phyloP scores from a whole-genome alignment of 1,284 basidiomycete genomes.

The Filobasidium uniguttulatum region DNA sequence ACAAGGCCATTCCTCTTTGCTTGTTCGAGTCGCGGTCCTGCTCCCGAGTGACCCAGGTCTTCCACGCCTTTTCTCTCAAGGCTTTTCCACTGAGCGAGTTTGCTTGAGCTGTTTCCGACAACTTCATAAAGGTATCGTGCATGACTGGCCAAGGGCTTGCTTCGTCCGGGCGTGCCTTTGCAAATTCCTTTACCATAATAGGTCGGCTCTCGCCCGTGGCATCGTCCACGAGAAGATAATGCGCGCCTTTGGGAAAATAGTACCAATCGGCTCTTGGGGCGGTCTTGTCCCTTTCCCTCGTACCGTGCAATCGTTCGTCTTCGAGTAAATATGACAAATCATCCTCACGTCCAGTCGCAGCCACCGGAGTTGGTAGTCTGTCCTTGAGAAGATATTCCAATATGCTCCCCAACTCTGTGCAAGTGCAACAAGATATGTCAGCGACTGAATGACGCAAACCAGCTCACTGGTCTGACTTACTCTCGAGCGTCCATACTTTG shows the following conservation, averaged over 20 bases:
- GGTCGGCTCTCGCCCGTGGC: slow-evolving; percentile 55
- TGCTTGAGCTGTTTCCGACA: slow-evolving; percentile 19
- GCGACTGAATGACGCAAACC: not conserved
- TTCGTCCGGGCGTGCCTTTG: slow-evolving; percentile 21
- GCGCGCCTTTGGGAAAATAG: slow-evolving; percentile 69
- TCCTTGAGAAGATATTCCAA: slow-evolving; percentile 40
- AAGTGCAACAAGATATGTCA: not conserved
- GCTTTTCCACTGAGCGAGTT: slow-evolving; percentile 21
- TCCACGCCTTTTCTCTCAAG: slow-evolving; percentile 28
- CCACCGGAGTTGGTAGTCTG: slow-evolving; percentile 10
- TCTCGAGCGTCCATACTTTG: slow-evolving; percentile 76
- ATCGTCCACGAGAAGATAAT: slow-evolving; percentile 84
- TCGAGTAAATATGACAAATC: slow-evolving; percentile 53
- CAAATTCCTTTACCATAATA: slow-evolving; percentile 44
- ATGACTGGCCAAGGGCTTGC: slow-evolving; percentile 40
- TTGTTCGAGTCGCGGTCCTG: slow-evolving; percentile 23
- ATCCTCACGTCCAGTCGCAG: slow-evolving; percentile 15
- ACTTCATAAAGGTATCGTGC: slow-evolving; percentile 35
- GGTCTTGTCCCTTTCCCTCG: slow-evolving; percentile 74
- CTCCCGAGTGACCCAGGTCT: slow-evolving; percentile 25
- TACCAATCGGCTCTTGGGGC: slow-evolving; percentile 74
- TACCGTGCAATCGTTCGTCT: slow-evolving; percentile 76
- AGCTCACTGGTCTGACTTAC: slow-evolving; percentile 44
- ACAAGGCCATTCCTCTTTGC: slow-evolving; percentile 18
- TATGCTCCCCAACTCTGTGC: slow-evolving; percentile 11